Conservation (phyloP, 805 yeast species). For the Yarrowia sp. region DNA sequence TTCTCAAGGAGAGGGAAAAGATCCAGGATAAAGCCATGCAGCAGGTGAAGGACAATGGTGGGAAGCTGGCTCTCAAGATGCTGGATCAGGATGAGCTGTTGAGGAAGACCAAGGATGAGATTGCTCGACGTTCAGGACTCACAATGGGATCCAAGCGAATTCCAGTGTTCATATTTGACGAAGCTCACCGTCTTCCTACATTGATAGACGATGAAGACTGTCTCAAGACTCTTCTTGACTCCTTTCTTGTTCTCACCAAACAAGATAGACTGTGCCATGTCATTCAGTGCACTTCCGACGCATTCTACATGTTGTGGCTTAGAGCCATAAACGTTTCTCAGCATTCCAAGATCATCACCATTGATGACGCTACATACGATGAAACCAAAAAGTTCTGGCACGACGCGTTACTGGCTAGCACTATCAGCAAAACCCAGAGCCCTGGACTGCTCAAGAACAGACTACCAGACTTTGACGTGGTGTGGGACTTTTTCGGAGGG, state of each 20-base stretch:
- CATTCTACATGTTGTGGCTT: constrained; percentile 42
- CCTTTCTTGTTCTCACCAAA: constrained; percentile 43
- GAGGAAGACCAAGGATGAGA: constrained; percentile 31
- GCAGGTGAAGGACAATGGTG: constrained; percentile 22
- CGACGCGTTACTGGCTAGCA: constrained; percentile 39
- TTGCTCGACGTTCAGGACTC: constrained; percentile 31
- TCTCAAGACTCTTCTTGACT: constrained; percentile 41
- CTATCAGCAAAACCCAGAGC: constrained; percentile 41
- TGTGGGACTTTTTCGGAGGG: constrained; percentile 44
- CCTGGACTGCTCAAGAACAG: constrained; percentile 42
- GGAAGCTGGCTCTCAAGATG: constrained; percentile 24
- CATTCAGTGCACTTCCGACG: constrained; percentile 43
- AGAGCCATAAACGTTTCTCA: constrained; percentile 39
- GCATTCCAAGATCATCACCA: constrained; percentile 41
- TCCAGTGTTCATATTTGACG: constrained; percentile 43
- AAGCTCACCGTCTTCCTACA: constrained; percentile 42
- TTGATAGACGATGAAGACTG: constrained; percentile 33
- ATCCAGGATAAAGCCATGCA: constrained; percentile 34
- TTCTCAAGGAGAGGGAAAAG: constrained; percentile 33
- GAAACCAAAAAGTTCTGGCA: constrained; percentile 40
- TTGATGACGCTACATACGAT: constrained; percentile 42
- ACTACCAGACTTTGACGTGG: constrained; percentile 40
- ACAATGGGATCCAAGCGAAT: constrained; percentile 35
- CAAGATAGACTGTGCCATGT: constrained; percentile 44
- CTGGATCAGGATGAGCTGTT: constrained; percentile 24